Conservation (phyloP, 1,139 yeast species). For the Saccharomyces hybrid region DNA sequence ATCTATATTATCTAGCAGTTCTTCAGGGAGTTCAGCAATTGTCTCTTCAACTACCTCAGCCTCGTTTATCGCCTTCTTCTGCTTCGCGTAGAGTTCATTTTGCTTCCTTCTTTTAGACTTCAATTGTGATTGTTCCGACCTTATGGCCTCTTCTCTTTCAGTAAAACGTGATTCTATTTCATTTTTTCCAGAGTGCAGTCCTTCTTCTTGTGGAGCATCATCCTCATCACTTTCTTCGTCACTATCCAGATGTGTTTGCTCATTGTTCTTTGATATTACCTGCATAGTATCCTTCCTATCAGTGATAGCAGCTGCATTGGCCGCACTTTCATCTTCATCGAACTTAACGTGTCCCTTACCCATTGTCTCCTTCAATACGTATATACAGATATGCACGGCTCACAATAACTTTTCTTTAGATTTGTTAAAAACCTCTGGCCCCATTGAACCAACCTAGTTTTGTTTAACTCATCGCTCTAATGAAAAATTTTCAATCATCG, state of each 20-base stretch:
- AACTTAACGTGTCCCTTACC: not conserved
- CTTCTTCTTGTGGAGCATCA: conserved; percentile 37
- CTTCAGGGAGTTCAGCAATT: conserved; percentile 27
- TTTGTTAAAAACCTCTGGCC: not conserved
- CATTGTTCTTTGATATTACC: not conserved
- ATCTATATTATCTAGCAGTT: conserved; percentile 24
- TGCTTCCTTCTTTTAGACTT: conserved; percentile 46
- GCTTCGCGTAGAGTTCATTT: conserved; percentile 39
- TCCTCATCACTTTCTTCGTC: conserved; percentile 30
- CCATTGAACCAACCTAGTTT: not conserved
- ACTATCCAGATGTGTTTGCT: conserved; percentile 7
- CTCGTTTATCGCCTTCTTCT: conserved; percentile 29
- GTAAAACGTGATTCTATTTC: conserved; percentile 35
- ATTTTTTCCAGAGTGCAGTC: conserved; percentile 23
- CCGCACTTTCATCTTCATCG: conserved; percentile 4
- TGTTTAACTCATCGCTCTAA: not conserved
- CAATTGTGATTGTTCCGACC: conserved; percentile 34
- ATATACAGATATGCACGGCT: not conserved
- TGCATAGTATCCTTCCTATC: not conserved
- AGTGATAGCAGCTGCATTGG: conserved; percentile 1
- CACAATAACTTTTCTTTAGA: not conserved
- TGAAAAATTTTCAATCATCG: not conserved
- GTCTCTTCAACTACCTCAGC: conserved; percentile 18
- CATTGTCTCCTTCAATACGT: not conserved
- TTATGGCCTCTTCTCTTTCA: conserved; percentile 33